Conservation (phyloP, 768 basidiomycete genomes). For the Dacryopinax primogenitus region DNA sequence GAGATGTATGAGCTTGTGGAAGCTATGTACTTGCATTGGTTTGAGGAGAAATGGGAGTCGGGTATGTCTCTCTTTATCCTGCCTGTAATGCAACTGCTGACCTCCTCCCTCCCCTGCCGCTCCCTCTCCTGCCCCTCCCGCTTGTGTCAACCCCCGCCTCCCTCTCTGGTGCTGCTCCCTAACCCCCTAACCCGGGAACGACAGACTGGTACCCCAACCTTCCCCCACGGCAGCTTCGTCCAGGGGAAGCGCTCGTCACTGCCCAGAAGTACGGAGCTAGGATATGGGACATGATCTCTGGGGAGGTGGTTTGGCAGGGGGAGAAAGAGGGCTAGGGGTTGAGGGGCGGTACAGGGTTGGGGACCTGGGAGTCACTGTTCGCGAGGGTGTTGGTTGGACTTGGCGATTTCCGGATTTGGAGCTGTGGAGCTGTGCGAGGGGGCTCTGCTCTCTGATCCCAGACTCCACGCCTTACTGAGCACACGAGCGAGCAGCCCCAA, state of each 20-base stretch:
- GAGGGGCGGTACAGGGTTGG: no score
- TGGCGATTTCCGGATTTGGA: no score
- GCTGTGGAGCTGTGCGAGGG: no score
- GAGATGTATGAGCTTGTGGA: no score
- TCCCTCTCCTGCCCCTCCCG: not conserved
- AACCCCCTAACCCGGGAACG: not conserved
- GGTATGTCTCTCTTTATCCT: not conserved
- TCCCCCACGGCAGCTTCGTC: not conserved
- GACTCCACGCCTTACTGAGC: no score
- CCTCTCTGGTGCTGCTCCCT: not conserved
- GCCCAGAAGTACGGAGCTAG: not conserved
- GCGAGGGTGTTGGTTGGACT: no score
- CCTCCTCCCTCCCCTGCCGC: not conserved
- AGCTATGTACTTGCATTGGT: conserved; percentile 5
- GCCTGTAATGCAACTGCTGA: not conserved
- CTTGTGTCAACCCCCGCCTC: not conserved
- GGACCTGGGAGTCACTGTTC: no score
- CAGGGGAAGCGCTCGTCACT: not conserved
- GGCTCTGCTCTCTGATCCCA: no score
- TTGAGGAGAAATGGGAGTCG: conserved; percentile 8
- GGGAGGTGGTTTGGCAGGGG: not conserved
- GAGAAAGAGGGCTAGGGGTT: no score
- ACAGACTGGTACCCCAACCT: conserved; percentile 10
- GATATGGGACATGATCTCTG: conserved; percentile 7
- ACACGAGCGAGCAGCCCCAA: no score